These are phyloP conservation scores for Boletus semigastroideus DNA, from an alignment of 1,284 basidiomycete species.

Conservation along the genomic window DNA sequence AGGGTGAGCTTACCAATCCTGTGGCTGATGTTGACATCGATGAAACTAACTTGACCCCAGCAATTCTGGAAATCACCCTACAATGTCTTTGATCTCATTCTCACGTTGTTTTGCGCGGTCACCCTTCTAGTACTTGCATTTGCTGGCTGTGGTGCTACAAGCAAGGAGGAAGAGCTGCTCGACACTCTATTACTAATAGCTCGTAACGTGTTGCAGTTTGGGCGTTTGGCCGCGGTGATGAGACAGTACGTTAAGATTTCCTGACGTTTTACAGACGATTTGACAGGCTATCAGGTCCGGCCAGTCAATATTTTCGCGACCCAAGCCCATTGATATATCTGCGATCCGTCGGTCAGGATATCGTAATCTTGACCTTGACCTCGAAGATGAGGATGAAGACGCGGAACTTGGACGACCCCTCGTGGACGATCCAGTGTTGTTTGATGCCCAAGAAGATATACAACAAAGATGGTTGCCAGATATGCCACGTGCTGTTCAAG, in stretches of 20 bases:
- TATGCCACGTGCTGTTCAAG: conserved; percentile 58
- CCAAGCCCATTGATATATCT: conserved; percentile 89
- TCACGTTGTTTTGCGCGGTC: conserved; percentile 84
- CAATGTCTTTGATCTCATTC: conserved; percentile 83
- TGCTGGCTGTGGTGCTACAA: conserved; percentile 71
- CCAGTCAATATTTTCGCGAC: conserved; percentile 89
- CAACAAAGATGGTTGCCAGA: conserved; percentile 37
- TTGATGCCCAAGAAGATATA: conserved; percentile 48
- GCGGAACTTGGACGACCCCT: conserved; percentile 54
- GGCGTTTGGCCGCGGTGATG: conserved; percentile 85
- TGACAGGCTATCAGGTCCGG: conserved; percentile 66
- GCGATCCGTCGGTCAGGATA: conserved; percentile 68
- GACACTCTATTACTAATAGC: conserved; percentile 89
- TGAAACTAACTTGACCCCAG: conserved; percentile 40
- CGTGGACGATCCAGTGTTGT: conserved; percentile 53
- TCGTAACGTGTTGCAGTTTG: conserved; percentile 89
- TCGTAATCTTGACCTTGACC: conserved; percentile 63
- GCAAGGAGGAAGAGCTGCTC: conserved; percentile 87
- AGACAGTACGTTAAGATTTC: conserved; percentile 65
- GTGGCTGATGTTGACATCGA: neutral
- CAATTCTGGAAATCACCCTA: conserved; percentile 95
- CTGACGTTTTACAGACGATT: neutral
- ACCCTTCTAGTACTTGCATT: conserved; percentile 86
- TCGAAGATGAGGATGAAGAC: conserved; percentile 56
- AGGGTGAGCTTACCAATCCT: conserved; percentile 52